Evolutionary conservation across 176 grass and related monocot species (phyloP).

Genomic region (Phyllostachys edulis): DNA sequence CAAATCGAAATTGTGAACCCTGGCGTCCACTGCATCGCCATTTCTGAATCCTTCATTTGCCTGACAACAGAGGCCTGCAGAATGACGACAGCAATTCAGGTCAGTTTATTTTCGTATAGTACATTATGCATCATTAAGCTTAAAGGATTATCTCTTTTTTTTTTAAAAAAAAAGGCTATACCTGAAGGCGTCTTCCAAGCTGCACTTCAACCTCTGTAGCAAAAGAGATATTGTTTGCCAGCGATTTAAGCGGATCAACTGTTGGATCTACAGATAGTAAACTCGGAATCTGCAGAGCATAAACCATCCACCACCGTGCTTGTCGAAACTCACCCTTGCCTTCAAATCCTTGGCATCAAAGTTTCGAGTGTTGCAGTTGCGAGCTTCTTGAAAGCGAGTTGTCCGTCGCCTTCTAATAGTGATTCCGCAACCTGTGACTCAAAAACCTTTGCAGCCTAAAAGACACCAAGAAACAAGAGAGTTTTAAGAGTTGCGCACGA

Average conservation of each 20-base stretch:
- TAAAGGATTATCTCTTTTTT: constrained; percentile 8
- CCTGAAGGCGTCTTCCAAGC: constrained; percentile 89
- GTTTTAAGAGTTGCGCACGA: not conserved
- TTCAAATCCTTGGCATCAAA: constrained; percentile 93
- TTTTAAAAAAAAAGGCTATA: constrained; percentile 21
- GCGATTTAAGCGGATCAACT: constrained; percentile 90
- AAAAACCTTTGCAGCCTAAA: constrained; percentile 91
- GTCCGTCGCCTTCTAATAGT: constrained; percentile 84
- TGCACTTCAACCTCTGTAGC: constrained; percentile 94
- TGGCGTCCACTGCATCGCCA: constrained; percentile 99
- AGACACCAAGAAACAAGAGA: constrained; percentile 14
- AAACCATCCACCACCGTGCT: constrained; percentile 90
- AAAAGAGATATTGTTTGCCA: constrained; percentile 96
- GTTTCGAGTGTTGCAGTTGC: constrained; percentile 93
- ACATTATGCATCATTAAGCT: constrained; percentile 5
- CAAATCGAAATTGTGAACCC: too few species aligned
- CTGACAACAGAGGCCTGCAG: constrained; percentile 92
- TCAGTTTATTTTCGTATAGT: not conserved
- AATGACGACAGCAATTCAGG: not conserved
- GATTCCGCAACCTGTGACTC: constrained; percentile 91
- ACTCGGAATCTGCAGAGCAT: constrained; percentile 87
- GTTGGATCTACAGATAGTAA: constrained; percentile 93
- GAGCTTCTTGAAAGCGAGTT: constrained; percentile 97
- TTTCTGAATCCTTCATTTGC: constrained; percentile 99
- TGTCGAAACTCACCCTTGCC: constrained; percentile 97